A percentile compares a stretch with the other conserved stretches of the same genome.
phyloP scores from a whole-genome alignment of 441 rosid genomes.

The Rhodomyrtus psidioides region DNA sequence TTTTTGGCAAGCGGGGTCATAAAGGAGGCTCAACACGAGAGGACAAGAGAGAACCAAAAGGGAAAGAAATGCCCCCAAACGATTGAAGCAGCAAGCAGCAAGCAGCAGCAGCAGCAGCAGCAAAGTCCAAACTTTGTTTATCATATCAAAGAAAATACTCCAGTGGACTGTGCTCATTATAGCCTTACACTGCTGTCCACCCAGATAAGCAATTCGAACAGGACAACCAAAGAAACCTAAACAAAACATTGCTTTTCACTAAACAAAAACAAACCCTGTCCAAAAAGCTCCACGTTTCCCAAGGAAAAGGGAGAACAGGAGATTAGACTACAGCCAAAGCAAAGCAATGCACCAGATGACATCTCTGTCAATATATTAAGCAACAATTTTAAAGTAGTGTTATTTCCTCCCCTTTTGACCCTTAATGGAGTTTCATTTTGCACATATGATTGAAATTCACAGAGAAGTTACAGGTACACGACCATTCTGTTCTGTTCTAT shows the following conservation, averaged over 20 bases:
- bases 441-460: background rate
- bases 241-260: background rate
- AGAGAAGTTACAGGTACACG: too few species aligned
- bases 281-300: background rate
- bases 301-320: background rate
- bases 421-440: background rate
- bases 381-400: background rate
- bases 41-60: background rate
- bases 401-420: background rate
- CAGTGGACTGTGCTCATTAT: background rate
- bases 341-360: background rate
- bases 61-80: background rate
- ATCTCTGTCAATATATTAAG: background rate
- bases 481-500: background rate
- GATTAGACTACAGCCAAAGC: background rate
- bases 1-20: background rate
- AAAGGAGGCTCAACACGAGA: background rate
- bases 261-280: background rate
- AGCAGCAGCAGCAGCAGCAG: background rate
- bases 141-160: background rate
- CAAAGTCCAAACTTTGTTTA: background rate
- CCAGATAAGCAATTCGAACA: background rate
- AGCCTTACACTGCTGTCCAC: background rate
- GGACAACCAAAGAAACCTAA: background rate
- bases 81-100: background rate